Percentiles rank a stretch among this genome's conserved stretches.
These are phyloP conservation scores for Rhododendron griersonianum DNA, from an alignment of 148 eudicot species.

Conservation along the genomic window DNA sequence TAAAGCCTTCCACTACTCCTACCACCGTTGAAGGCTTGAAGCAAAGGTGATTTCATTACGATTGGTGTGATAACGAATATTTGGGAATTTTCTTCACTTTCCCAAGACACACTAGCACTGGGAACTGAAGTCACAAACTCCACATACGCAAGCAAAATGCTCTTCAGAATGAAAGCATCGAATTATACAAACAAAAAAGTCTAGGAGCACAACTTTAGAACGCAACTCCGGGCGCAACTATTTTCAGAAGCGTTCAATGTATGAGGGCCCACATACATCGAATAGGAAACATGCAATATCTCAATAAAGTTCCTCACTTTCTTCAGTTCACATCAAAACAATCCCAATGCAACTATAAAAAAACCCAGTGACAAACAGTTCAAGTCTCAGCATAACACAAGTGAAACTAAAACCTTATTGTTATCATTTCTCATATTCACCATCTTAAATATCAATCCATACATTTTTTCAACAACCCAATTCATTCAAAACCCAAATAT, in stretches of 20 bases:
- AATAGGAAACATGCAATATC: not conserved
- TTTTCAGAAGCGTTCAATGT: not conserved
- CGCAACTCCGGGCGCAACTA: not conserved
- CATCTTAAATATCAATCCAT: not conserved
- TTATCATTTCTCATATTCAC: not conserved
- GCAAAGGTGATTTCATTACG: slow-evolving; percentile 41
- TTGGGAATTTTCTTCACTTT: not conserved
- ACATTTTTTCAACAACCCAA: not conserved
- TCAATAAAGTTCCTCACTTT: not conserved
- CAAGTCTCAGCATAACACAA: not conserved
- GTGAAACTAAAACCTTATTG: not conserved
- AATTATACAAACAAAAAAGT: not conserved
- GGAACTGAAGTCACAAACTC: not conserved
- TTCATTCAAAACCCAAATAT: not conserved
- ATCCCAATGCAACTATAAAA: not conserved
- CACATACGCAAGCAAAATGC: not conserved
- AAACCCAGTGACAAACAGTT: not conserved
- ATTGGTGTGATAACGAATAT: not conserved
- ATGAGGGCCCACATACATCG: not conserved
- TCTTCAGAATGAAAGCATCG: not conserved
- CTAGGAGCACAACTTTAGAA: not conserved
- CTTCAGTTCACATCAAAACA: not conserved
- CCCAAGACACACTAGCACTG: not conserved
- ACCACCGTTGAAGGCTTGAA: slow-evolving; percentile 46
- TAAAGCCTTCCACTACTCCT: slow-evolving; percentile 71